phyloP scores from a whole-genome alignment of 2,329 filamentous ascomycete species.

The Onygena corvina region DNA sequence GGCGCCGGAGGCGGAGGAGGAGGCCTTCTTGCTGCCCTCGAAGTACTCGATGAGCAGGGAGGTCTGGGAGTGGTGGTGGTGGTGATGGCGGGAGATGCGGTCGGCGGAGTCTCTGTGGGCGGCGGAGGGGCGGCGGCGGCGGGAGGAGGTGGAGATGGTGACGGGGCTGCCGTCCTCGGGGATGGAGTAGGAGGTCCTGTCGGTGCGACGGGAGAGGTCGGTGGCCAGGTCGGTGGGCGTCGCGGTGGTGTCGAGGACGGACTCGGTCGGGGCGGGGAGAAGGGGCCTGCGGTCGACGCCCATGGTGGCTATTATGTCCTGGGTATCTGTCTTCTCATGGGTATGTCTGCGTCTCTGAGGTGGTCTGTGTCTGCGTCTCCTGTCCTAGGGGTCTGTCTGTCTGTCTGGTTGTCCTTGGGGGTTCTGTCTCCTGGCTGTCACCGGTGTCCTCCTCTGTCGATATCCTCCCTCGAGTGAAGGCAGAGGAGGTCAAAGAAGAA shows the following conservation, averaged over 20 bases:
- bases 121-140: slow-evolving; percentile 24
- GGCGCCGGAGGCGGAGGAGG: slow-evolving; percentile 33
- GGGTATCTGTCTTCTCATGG: not conserved
- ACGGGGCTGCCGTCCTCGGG: slow-evolving; percentile 58
- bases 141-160: slow-evolving; percentile 62
- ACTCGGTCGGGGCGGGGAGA: slow-evolving; percentile 41
- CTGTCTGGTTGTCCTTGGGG: slow-evolving; percentile 4
- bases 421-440: too few species aligned
- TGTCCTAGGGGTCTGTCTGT: not conserved
- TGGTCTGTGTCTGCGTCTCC: not conserved
- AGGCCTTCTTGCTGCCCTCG: slow-evolving; percentile 58
- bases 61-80: slow-evolving; percentile 58
- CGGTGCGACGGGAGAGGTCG: slow-evolving; percentile 40
- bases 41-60: slow-evolving; percentile 92
- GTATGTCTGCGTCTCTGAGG: not conserved
- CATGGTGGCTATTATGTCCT: slow-evolving; percentile 26
- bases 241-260: slow-evolving; percentile 33
- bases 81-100: slow-evolving; percentile 39
- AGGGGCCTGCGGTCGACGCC: slow-evolving; percentile 39
- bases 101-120: slow-evolving; percentile 47
- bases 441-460: too few species aligned
- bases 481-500: not conserved
- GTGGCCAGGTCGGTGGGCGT: slow-evolving; percentile 39
- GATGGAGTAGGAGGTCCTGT: slow-evolving; percentile 40
- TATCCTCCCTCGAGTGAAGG: too few species aligned